A percentile compares a stretch with the other conserved stretches of the same genome.
phyloP scores from a whole-genome alignment of 2,329 filamentous ascomycete genomes.

The Fusarium pilosicola region DNA sequence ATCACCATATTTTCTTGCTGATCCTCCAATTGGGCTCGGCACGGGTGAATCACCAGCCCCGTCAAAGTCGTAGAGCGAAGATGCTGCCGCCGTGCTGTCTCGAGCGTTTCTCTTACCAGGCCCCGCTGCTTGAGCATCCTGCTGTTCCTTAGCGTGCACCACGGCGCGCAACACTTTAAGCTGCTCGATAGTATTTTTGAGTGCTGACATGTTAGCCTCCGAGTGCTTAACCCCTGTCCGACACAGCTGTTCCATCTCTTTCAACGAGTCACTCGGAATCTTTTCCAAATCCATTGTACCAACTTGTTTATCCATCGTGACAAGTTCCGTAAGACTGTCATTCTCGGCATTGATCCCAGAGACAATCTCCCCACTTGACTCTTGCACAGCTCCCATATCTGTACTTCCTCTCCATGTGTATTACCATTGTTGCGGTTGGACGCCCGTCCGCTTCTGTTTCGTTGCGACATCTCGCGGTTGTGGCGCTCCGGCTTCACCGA shows the following conservation, averaged over 20 bases:
- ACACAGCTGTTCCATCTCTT: slow-evolving; percentile 56
- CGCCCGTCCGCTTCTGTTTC: slow-evolving; percentile 57
- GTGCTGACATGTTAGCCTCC: slow-evolving; percentile 51
- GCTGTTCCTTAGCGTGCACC: slow-evolving; percentile 56
- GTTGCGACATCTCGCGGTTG: slow-evolving; percentile 53
- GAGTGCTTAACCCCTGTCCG: slow-evolving; percentile 55
- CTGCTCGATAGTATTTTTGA: slow-evolving; percentile 54
- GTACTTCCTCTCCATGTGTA: slow-evolving; percentile 55
- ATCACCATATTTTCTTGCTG: slow-evolving; percentile 51
- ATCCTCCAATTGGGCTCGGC: slow-evolving; percentile 54
- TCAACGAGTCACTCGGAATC: slow-evolving; percentile 51
- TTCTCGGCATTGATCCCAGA: slow-evolving; percentile 55
- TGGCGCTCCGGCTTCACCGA: slow-evolving; percentile 37
- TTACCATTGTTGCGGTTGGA: slow-evolving; percentile 57
- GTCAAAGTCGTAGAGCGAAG: slow-evolving; percentile 58
- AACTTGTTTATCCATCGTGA: slow-evolving; percentile 54
- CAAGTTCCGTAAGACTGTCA: slow-evolving; percentile 52
- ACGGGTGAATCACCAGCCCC: slow-evolving; percentile 57
- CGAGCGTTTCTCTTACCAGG: slow-evolving; percentile 45
- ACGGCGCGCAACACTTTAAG: slow-evolving; percentile 56
- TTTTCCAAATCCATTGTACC: slow-evolving; percentile 53
- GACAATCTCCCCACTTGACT: slow-evolving; percentile 53
- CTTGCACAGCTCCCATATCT: slow-evolving; percentile 56
- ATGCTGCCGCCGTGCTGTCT: slow-evolving; percentile 44
- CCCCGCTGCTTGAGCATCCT: slow-evolving; percentile 47